A percentile compares a stretch with the other conserved stretches of the same genome.
These are phyloP conservation scores for Trifolium dubium DNA, from an alignment of 306 rosid species.

Conservation along the genomic window DNA sequence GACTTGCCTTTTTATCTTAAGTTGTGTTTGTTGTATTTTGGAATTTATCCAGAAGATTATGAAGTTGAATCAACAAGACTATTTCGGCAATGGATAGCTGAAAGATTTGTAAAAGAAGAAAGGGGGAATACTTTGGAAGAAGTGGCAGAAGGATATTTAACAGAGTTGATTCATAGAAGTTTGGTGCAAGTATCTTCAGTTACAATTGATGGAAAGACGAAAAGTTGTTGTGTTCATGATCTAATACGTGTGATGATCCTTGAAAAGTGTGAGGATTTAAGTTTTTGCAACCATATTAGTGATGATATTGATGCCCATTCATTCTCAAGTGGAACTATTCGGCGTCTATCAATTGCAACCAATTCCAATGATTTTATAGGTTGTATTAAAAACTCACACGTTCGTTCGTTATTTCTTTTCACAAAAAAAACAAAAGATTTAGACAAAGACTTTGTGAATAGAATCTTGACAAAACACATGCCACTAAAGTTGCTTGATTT, in stretches of 20 bases:
- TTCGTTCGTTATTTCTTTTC: not conserved
- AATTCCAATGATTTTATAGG: not conserved
- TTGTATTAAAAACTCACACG: not conserved
- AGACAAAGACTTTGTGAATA: too few relatives aligned
- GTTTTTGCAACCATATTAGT: not conserved
- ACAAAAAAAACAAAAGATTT: too few relatives aligned
- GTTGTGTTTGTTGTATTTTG: conserved; percentile 32
- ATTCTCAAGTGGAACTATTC: not conserved
- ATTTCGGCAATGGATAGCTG: conserved; percentile 13
- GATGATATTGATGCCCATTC: not conserved
- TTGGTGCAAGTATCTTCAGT: not conserved
- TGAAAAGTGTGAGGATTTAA: not conserved
- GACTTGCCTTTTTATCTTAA: conserved; percentile 11
- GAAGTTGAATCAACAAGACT: not conserved
- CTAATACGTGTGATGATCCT: not conserved
- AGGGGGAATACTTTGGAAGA: not conserved
- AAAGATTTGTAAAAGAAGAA: conserved; percentile 30
- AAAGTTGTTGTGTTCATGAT: not conserved
- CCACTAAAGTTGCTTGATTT: not conserved
- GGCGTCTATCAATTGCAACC: not conserved
- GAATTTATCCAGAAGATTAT: conserved; percentile 18
- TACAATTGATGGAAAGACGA: not conserved
- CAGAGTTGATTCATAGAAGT: not conserved
- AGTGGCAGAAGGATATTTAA: not conserved
- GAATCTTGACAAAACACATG: not conserved